Base-by-base conservation (phyloP, 164 flowering plant genomes). In the Santalum album region DNA sequence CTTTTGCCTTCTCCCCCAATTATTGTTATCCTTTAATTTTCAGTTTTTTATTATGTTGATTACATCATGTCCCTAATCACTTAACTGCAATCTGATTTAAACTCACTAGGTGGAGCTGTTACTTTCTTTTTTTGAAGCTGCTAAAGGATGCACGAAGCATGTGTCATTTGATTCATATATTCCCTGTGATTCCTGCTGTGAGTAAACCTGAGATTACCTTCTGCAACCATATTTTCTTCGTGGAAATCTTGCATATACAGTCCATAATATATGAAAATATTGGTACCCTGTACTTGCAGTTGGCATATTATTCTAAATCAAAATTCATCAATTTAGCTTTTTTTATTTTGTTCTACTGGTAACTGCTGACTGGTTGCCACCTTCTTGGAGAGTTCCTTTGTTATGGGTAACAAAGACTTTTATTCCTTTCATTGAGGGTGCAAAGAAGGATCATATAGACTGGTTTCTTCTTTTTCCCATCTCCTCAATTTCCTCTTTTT, bases 51-150 rank as follows among this genome's bases (percentile, higher is more conserved):
- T 43, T 20, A 27, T 14, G 24, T 44, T 42, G 22, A 42, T 70
- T 54, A 35, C 40, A 24, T 19, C 17, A 55, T 24, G 26, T 54
- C 19, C 44, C 24, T 17, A 51, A 54, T 51, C 12, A 18, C 57
- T 44, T 12, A n/a, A 9, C 38, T 36, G 24, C 53, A 19, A 34
- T 16, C 4, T 38, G 17, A 27, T 55, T 55, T 44, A 19, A 49
- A 34, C 56, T 63, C 59, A 36, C 14, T 54, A 88, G 98, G 82
- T 79, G 72, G 95, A 83, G 51, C 72, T 86, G 62, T 19, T 51
- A n/a, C 86, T 91, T 43, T 75, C 95, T 55, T 86, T 91, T 67
- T 47, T 75, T 65, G 98, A 91, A 79, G 96, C 98, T 63, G 86
- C 80, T 24, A 66, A 73, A 62, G 98, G 98, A 55, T 91, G 98